phyloP scores from a whole-genome alignment of 192 early-diverging fungal species.

The Coemansia sp. region DNA sequence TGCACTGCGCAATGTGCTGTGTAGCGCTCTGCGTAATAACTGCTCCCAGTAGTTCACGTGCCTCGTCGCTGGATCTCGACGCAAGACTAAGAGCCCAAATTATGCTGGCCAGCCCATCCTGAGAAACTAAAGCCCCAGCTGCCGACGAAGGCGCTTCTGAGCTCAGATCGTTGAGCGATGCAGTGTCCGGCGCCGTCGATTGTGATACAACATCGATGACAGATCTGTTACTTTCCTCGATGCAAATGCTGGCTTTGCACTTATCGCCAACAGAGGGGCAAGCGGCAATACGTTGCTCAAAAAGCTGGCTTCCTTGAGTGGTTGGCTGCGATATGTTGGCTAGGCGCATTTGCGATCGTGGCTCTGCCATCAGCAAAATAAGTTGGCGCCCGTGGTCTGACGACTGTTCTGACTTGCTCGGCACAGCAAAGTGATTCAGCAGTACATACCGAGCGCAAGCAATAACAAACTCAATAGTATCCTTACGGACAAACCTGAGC shows the following conservation, averaged over 20 bases:
- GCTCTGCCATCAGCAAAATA: constrained; percentile 17
- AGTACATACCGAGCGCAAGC: constrained; percentile 39
- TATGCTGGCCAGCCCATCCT: constrained; percentile 20
- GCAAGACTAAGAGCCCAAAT: constrained; percentile 53
- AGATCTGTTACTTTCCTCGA: constrained; percentile 7
- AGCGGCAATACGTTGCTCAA: constrained; percentile 33
- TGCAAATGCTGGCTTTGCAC: constrained; percentile 20
- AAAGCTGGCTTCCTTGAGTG: constrained; percentile 38
- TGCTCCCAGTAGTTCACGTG: constrained; percentile 21
- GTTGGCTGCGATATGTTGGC: constrained; percentile 42
- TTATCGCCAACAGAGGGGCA: constrained; percentile 27
- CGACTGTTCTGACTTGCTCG: constrained; percentile 13
- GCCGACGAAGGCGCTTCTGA: not conserved
- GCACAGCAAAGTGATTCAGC: constrained; percentile 1
- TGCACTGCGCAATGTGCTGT: constrained; percentile 44
- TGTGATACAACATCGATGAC: constrained; percentile 17
- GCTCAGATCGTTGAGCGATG: constrained; percentile 23
- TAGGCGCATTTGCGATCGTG: constrained; percentile 30
- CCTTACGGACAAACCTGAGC: constrained; percentile 26
- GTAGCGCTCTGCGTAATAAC: constrained; percentile 30
- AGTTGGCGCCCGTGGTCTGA: constrained; percentile 17
- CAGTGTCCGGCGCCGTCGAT: constrained; percentile 11
- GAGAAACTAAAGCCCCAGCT: constrained; percentile 4
- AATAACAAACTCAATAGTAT: constrained; percentile 40
- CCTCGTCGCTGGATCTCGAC: constrained; percentile 19